phyloP scores from a whole-genome alignment of 768 basidiomycete genomes.

The Podaxis sp. region DNA sequence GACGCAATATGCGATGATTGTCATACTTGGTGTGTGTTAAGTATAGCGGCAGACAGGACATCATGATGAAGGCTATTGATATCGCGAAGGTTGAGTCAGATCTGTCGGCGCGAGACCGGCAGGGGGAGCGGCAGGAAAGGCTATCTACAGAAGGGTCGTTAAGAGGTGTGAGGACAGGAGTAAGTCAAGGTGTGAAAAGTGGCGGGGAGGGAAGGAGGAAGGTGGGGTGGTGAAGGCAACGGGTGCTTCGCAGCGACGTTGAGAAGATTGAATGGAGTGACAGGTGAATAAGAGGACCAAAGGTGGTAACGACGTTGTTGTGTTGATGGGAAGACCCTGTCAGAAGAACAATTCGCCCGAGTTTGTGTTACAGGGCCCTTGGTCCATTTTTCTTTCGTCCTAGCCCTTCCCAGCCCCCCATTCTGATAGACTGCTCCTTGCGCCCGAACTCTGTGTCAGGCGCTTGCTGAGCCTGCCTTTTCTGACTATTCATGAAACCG shows the following conservation, averaged over 20 bases:
- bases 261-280: background rate
- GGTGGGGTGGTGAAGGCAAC: background rate
- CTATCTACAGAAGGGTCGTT: background rate
- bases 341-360: background rate
- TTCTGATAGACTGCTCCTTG: background rate
- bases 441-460: background rate
- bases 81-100: background rate
- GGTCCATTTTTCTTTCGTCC: conserved; percentile 1
- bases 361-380: background rate
- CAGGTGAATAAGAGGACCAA: background rate
- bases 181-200: background rate
- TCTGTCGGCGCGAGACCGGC: background rate
- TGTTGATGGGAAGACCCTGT: conserved; percentile 3
- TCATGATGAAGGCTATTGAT: background rate
- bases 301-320: background rate
- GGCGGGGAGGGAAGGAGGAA: background rate
- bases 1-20: background rate
- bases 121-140: background rate
- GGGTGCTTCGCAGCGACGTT: background rate
- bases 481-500: conserved; percentile 33
- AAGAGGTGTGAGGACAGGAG: background rate
- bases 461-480: background rate
- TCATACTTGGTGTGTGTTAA: background rate
- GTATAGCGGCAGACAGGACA: background rate
- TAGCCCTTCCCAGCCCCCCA: background rate